phyloP scores from a whole-genome alignment of 345 rosid species.

The Erysimum cheiranthoides region DNA sequence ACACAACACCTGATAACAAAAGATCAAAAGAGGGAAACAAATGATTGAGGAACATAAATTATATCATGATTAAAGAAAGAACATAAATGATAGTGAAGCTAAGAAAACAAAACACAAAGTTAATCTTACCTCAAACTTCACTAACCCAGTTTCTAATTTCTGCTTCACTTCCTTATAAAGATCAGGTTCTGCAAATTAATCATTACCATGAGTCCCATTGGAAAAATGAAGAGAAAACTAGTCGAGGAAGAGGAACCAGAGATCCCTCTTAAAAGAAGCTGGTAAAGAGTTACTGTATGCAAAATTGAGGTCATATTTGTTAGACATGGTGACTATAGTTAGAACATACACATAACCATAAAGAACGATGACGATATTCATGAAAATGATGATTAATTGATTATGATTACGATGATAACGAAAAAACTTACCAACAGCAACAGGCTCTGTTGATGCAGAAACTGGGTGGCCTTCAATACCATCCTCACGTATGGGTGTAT shows the following conservation, averaged over 20 bases:
- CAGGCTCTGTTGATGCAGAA: slow-evolving; percentile 93
- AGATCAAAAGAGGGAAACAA: slow-evolving; percentile 29
- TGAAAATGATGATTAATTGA: slow-evolving; percentile 18
- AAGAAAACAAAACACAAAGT: background rate
- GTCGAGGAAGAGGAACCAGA: slow-evolving; percentile 7
- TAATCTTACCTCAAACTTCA: slow-evolving; percentile 83
- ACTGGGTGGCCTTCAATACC: slow-evolving; percentile 96
- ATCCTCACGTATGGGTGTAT: slow-evolving; percentile 89
- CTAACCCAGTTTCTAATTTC: slow-evolving; percentile 87
- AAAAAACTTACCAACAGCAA: slow-evolving; percentile 74
- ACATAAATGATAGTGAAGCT: background rate
- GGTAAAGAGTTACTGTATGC: background rate
- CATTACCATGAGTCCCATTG: slow-evolving; percentile 13
- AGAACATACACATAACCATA: background rate
- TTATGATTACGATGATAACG: background rate
- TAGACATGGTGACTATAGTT: slow-evolving; percentile 11
- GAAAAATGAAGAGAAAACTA: background rate
- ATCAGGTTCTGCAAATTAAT: slow-evolving; percentile 82
- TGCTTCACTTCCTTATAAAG: slow-evolving; percentile 88
- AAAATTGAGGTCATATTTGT: background rate
- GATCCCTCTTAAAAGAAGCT: background rate
- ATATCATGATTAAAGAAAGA: background rate
- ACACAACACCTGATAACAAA: slow-evolving; percentile 68
- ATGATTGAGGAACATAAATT: background rate
- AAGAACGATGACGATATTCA: background rate